Evolutionary conservation across 2,329 filamentous ascomycete genomes (phyloP).

Genomic region (Paecilomyces formosus): DNA sequence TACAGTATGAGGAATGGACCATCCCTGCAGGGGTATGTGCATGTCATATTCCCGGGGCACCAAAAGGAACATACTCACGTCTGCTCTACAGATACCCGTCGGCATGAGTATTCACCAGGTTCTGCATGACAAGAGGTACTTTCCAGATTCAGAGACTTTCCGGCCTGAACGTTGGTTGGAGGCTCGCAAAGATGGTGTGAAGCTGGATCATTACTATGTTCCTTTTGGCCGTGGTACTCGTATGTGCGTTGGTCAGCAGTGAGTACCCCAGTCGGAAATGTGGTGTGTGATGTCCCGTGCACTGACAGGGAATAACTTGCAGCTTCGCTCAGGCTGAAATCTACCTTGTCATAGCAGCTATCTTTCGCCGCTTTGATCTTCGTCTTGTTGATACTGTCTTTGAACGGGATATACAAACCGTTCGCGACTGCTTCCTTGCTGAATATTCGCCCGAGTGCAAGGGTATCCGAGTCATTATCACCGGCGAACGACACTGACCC

Average conservation of each 20-base stretch:
- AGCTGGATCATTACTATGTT: constrained; percentile 10
- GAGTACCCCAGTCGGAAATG: not conserved
- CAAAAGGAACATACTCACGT: not conserved
- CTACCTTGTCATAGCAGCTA: constrained; percentile 1
- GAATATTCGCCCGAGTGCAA: not conserved
- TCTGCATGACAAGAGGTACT: constrained; percentile 21
- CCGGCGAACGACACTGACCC: not conserved
- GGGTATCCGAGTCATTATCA: not conserved
- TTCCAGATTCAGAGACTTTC: constrained; percentile 15
- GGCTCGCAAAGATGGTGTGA: not conserved
- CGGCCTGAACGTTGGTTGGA: constrained; percentile 17
- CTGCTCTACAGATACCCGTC: not conserved
- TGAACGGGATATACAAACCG: not conserved
- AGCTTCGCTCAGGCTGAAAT: constrained; percentile 4
- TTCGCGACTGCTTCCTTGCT: constrained; percentile 2
- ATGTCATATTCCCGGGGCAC: not conserved
- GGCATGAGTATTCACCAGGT: constrained; percentile 3
- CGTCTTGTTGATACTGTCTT: constrained; percentile 12
- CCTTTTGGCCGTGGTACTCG: constrained; percentile 14
- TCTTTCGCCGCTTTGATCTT: constrained; percentile 12
- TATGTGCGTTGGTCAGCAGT: not conserved
- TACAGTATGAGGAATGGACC: constrained; percentile 14
- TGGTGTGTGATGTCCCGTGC: not conserved
- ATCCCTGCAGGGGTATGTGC: constrained; percentile 10
- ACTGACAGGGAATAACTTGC: not conserved